A percentile compares a stretch with the other conserved stretches of the same genome.
Evolutionary conservation across 1,284 basidiomycete species (phyloP).

Genomic region (Uromyces viciae-fabae): DNA sequence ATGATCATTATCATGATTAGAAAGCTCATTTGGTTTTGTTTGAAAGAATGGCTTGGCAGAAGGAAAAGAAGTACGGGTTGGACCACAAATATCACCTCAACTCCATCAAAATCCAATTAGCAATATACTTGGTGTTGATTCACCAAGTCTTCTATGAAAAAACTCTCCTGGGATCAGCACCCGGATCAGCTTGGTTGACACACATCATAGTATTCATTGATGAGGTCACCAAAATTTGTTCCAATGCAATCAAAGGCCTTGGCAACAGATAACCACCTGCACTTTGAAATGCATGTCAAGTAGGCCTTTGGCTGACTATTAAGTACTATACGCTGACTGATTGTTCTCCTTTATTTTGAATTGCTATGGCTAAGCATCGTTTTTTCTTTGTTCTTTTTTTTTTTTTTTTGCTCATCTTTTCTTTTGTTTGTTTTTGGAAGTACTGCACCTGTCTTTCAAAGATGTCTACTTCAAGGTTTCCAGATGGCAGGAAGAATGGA

Average conservation of each 20-base stretch:
- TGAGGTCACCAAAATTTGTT: neutral
- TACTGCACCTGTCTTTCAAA: neutral
- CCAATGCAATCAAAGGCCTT: neutral
- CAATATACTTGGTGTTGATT: neutral
- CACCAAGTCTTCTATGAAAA: neutral
- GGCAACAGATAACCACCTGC: neutral
- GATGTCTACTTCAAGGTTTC: neutral
- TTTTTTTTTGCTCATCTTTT: neutral
- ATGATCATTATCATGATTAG: neutral
- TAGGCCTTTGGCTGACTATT: neutral
- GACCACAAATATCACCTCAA: neutral
- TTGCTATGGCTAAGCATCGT: neutral
- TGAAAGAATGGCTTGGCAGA: neutral
- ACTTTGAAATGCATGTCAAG: neutral
- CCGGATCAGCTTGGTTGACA: neutral
- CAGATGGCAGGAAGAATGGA: neutral
- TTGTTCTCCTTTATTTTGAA: neutral
- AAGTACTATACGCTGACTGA: neutral
- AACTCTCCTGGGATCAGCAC: neutral
- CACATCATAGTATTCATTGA: neutral
- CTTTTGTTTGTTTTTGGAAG: neutral
- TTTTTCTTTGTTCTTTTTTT: neutral
- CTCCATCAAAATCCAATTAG: neutral
- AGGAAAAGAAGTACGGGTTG: neutral
- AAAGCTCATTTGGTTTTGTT: neutral